Evolutionary conservation across 2,329 filamentous ascomycete genomes (phyloP).

Genomic region (Ophiostoma sp.): DNA sequence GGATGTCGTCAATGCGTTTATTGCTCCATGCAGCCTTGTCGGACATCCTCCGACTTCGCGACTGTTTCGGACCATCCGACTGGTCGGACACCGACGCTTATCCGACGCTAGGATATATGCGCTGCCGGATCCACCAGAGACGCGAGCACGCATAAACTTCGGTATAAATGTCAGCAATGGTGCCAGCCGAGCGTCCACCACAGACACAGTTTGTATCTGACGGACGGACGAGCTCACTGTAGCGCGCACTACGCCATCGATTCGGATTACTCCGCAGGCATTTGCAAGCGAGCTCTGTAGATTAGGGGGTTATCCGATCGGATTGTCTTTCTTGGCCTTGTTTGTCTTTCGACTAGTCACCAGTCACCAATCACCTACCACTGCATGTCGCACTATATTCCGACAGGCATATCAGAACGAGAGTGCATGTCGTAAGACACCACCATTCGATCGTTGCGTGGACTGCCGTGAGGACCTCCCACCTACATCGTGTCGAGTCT

Average conservation of each 20-base stretch:
- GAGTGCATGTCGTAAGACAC: background rate
- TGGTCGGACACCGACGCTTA: slow-evolving; percentile 7
- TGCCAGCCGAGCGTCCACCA: background rate
- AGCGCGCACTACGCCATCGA: background rate
- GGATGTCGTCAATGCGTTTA: too few relatives aligned
- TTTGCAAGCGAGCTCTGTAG: slow-evolving; percentile 7
- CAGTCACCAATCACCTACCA: background rate
- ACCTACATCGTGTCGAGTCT: too few relatives aligned
- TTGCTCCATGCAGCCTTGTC: background rate
- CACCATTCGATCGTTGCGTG: slow-evolving; percentile 3
- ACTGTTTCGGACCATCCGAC: background rate
- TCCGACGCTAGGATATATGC: slow-evolving; percentile 10
- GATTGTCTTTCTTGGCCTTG: background rate
- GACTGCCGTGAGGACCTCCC: slow-evolving; percentile 6
- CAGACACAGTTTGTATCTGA: background rate
- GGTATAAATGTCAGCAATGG: background rate
- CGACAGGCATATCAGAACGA: background rate
- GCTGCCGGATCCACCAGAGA: background rate
- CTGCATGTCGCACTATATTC: background rate
- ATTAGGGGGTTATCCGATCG: background rate
- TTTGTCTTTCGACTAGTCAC: too few relatives aligned
- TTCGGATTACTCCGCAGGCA: slow-evolving; percentile 3
- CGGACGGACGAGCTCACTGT: background rate
- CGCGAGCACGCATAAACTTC: background rate
- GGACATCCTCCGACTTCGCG: background rate